Evolutionary conservation across 2,329 filamentous ascomycete species (phyloP), one percentile per base, ranked within the genome.

Genomic region (Stachybotrys elegans): DNA sequence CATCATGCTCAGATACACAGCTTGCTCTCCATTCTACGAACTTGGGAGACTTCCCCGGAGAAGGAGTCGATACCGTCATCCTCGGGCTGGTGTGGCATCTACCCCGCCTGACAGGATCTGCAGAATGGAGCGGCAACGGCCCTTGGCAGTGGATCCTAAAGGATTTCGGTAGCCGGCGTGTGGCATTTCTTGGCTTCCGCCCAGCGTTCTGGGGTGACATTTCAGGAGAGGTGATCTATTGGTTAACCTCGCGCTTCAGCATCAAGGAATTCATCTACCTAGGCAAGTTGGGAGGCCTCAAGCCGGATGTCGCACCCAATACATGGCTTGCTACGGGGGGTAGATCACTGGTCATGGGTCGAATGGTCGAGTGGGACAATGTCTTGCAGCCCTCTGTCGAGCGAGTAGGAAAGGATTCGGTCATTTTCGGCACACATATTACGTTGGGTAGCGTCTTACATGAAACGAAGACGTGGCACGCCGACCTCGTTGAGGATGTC

Each of bases 361-460:
- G 38, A n/a, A 25, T 40, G 22, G 38, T 40, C 17, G 38, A 40
- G 22, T 40, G 38, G 38, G 22, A 4, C 22, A 40, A 29, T 29
- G 12, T 23, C 13, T 25, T 40, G 22, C 4, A 19, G 12, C 17
- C 38, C 16, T 25, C 38, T 17, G 23, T 40, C 13, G 38, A 40
- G 38, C 21, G 38, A 8, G 8, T 22, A 17, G 38, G 22, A 8
- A 27, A 17, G 22, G 34, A 38, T 14, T 31, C n/a, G 12, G 34
- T 38, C 7, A 20, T 43, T 20, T 16, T 31, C 9, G 42, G 42
- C 6, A 39, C 22, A 14, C 42, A 43, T 31, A 13, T 43, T 17
- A 39, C 42, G 14, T n/a, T 39, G 6, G 34, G 42, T 20, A 43
- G 42, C 34, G 42, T 43, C 11, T 19, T 43, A 13, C 42, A 39